Conservation (phyloP, 2,329 filamentous ascomycete species). For the Diaporthe amygdali region DNA sequence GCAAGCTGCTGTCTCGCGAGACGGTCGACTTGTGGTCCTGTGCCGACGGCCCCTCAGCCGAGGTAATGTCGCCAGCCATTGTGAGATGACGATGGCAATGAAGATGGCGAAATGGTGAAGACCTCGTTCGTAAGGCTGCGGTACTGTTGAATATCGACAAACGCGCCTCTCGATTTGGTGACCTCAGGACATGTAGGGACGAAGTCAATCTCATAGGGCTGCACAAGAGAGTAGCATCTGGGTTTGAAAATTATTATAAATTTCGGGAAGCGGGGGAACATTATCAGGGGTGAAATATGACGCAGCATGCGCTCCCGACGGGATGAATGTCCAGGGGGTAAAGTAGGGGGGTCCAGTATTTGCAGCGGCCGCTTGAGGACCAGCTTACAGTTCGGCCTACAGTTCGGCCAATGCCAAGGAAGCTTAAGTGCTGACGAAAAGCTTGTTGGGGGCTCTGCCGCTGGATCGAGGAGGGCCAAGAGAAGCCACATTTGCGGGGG, state of each 20-base stretch:
- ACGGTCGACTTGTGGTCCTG: not conserved
- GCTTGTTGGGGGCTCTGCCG: not conserved
- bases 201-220: no score
- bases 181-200: no score
- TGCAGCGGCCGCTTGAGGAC: no score
- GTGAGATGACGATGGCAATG: not conserved
- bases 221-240: no score
- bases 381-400: not conserved
- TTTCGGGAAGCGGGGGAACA: not conserved
- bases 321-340: not conserved
- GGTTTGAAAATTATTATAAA: not conserved
- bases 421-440: not conserved
- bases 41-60: not conserved
- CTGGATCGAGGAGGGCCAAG: not conserved
- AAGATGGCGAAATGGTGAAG: no score
- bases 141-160: no score
- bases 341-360: no score
- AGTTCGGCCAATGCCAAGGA: not conserved
- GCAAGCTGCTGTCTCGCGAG: not conserved
- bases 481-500: not conserved
- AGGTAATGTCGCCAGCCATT: constrained; percentile 11
- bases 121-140: no score
- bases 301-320: not conserved
- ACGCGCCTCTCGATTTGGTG: no score
- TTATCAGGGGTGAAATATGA: not conserved